phyloP scores from a whole-genome alignment of 1,284 basidiomycete genomes.

The Irpex sp. region DNA sequence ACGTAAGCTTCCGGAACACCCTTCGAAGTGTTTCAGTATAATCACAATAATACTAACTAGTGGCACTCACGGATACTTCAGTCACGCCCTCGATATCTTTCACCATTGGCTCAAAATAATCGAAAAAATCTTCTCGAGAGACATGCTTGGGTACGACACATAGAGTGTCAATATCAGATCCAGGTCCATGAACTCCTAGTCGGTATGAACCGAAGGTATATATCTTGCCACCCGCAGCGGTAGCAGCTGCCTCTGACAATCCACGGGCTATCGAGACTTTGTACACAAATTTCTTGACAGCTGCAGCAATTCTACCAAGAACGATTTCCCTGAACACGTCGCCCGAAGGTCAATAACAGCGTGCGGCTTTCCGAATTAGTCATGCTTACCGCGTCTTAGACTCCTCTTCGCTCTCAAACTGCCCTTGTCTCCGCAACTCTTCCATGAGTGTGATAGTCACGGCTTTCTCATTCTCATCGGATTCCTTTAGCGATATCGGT shows the following conservation, averaged over 20 bases:
- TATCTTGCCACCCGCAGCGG: conserved; percentile 93
- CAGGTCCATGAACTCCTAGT: conserved; percentile 94
- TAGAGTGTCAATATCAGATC: conserved; percentile 97
- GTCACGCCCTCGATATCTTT: conserved; percentile 82
- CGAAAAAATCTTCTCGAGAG: conserved; percentile 94
- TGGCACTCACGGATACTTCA: conserved; percentile 79
- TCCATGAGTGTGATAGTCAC: conserved; percentile 88
- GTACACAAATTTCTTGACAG: conserved; percentile 94
- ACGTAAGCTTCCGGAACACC: conserved; percentile 96
- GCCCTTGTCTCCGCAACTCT: conserved; percentile 83
- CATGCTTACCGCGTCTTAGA: conserved; percentile 78
- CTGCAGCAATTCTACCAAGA: conserved; percentile 83
- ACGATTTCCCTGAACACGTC: conserved; percentile 77
- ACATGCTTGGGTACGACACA: conserved; percentile 98
- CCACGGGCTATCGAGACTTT: conserved; percentile 78
- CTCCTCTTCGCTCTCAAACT: conserved; percentile 91
- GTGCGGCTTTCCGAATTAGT: conserved; percentile 6
- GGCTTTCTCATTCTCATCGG: conserved; percentile 69
- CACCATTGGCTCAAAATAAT: conserved; percentile 88
- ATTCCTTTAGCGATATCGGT: conserved; percentile 84
- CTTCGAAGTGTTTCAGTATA: conserved; percentile 37
- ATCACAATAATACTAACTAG: conserved; percentile 4
- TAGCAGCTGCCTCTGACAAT: conserved; percentile 84
- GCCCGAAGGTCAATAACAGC: not conserved
- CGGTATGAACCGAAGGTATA: conserved; percentile 98